Percentiles rank a stretch among this genome's conserved stretches.
These are phyloP conservation scores for Astragalus glycyphyllos DNA, from an alignment of 306 rosid species.

Conservation along the genomic window DNA sequence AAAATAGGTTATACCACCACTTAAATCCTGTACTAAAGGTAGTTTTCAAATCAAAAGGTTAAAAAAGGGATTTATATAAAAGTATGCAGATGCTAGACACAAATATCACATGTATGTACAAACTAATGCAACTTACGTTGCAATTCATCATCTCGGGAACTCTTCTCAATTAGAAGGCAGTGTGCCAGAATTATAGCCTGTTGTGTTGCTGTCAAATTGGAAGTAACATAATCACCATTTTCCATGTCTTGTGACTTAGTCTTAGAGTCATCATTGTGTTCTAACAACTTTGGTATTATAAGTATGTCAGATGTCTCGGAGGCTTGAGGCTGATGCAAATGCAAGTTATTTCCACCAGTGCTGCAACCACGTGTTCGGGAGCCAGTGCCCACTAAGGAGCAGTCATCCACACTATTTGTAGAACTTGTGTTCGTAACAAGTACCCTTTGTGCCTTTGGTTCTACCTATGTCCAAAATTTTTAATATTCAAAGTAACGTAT, in stretches of 20 bases:
- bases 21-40: conserved; percentile 11
- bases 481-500: conserved; percentile 40
- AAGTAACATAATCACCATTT: conserved; percentile 50
- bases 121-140: conserved; percentile 67
- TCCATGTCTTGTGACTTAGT: conserved; percentile 52
- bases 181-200: conserved; percentile 82
- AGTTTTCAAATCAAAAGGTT: conserved; percentile 14
- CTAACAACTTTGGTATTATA: conserved; percentile 70
- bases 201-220: conserved; percentile 64
- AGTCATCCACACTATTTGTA: conserved; percentile 39
- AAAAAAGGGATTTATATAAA: not conserved
- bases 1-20: conserved; percentile 15
- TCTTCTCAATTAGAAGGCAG: conserved; percentile 90
- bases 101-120: conserved; percentile 35
- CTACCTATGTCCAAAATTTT: conserved; percentile 60
- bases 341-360: conserved; percentile 46
- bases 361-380: conserved; percentile 47
- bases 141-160: conserved; percentile 90
- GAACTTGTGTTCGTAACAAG: conserved; percentile 69
- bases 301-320: conserved; percentile 68
- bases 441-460: conserved; percentile 94
- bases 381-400: conserved; percentile 43
- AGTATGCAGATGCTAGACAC: conserved; percentile 27
- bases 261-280: conserved; percentile 47
- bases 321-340: conserved; percentile 43